Percentiles rank a stretch among this genome's conserved stretches.
Conservation (phyloP, 805 yeast genomes). For the Saturnispora sanitii region DNA sequence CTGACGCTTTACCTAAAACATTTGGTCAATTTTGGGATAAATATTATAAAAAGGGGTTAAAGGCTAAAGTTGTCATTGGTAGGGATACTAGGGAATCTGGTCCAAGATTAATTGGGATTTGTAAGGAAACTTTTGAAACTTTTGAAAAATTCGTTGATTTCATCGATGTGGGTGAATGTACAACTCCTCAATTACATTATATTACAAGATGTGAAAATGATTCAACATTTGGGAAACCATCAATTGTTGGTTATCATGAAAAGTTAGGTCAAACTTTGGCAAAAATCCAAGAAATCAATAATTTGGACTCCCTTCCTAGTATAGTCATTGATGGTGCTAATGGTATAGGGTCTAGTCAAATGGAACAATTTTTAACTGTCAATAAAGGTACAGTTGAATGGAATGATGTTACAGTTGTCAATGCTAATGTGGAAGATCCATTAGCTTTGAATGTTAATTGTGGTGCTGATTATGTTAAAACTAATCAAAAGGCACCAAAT, state of each 20-base stretch:
- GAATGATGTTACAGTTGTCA: slow-evolving; percentile 36
- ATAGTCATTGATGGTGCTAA: slow-evolving; percentile 85
- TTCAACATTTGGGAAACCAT: slow-evolving; percentile 44
- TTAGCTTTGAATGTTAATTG: slow-evolving; percentile 60
- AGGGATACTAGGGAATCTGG: slow-evolving; percentile 88
- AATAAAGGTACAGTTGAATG: slow-evolving; percentile 26
- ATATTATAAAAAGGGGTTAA: slow-evolving; percentile 33
- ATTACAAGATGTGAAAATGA: slow-evolving; percentile 69
- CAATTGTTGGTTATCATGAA: slow-evolving; percentile 59
- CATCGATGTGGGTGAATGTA: slow-evolving; percentile 57
- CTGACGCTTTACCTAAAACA: slow-evolving; percentile 24
- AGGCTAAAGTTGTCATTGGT: slow-evolving; percentile 53
- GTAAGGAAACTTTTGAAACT: slow-evolving; percentile 47
- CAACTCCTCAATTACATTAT: slow-evolving; percentile 94
- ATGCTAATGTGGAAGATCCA: slow-evolving; percentile 46
- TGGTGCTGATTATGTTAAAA: slow-evolving; percentile 95
- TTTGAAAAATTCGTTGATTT: slow-evolving; percentile 23
- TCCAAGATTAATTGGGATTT: slow-evolving; percentile 46
- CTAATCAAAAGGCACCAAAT: slow-evolving; percentile 69
- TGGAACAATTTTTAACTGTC: slow-evolving; percentile 28
- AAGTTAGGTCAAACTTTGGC: slow-evolving; percentile 50
- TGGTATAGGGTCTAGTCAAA: slow-evolving; percentile 89
- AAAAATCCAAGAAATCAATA: slow-evolving; percentile 29
- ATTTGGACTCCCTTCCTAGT: slow-evolving; percentile 13
- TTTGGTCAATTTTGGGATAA: slow-evolving; percentile 20